Percentiles rank a stretch among this genome's conserved stretches.
Evolutionary conservation across 2,329 filamentous ascomycete genomes (phyloP).

Genomic region (Rhexocercosporidium sp.): DNA sequence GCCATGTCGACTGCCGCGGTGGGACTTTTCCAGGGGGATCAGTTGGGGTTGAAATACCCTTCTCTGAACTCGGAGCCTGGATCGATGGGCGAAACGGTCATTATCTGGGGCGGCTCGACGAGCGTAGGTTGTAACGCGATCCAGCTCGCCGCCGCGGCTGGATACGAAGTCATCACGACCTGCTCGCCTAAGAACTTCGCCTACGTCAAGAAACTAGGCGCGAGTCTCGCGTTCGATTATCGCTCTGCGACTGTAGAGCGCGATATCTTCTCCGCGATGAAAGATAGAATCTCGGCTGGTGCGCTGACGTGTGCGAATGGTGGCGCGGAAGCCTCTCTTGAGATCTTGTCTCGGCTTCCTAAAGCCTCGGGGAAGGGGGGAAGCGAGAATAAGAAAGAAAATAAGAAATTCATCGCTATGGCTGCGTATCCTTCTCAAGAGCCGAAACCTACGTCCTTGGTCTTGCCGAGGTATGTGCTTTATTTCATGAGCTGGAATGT

Average conservation of each 20-base stretch:
- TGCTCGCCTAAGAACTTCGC: not conserved
- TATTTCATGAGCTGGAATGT: not conserved
- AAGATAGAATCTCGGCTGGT: not conserved
- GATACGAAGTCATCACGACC: no score
- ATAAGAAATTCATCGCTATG: not conserved
- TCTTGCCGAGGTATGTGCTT: not conserved
- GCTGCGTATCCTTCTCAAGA: not conserved
- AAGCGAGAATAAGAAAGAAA: not conserved
- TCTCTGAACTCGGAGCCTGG: no score
- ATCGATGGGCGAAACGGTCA: no score
- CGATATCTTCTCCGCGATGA: not conserved
- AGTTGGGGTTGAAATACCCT: no score
- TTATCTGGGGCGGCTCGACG: no score
- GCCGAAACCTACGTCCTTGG: not conserved
- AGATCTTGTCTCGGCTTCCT: not conserved
- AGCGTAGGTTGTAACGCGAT: no score
- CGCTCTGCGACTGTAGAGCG: not conserved
- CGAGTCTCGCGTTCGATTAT: not conserved
- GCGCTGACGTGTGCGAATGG: not conserved
- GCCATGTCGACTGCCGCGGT: no score
- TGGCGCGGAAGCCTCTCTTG: not conserved
- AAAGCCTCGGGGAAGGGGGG: not conserved
- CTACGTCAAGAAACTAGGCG: not conserved
- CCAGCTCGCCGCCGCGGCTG: no score
- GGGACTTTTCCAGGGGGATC: no score